Conservation (phyloP, 2,329 filamentous ascomycete genomes). For the Coleophoma eucalyptorum region DNA sequence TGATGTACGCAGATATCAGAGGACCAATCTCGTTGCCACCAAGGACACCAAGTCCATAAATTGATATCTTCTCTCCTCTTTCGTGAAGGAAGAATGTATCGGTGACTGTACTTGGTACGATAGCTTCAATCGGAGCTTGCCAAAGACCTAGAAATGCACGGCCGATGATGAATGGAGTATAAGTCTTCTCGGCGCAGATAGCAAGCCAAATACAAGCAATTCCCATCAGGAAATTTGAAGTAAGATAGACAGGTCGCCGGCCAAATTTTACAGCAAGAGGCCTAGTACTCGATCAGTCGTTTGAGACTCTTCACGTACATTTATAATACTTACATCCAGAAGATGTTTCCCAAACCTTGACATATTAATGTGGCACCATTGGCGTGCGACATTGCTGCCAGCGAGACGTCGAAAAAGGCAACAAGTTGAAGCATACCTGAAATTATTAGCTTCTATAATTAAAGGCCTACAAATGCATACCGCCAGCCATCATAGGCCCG, state of each 20-base stretch:
- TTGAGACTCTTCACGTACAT: not conserved
- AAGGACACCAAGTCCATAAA: conserved; percentile 19
- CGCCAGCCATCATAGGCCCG: conserved; percentile 15
- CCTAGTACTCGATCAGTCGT: conserved; percentile 6
- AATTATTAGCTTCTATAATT: not conserved
- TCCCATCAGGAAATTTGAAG: conserved; percentile 10
- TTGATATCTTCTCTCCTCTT: conserved; percentile 12
- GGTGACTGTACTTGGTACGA: conserved; percentile 44
- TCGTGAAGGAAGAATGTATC: conserved; percentile 15
- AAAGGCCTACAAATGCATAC: not conserved
- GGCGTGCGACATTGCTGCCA: conserved; percentile 6
- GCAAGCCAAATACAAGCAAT: conserved; percentile 11
- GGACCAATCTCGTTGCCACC: conserved; percentile 24
- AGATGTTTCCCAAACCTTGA: conserved; percentile 9
- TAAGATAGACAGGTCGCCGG: conserved; percentile 11
- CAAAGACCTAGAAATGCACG: conserved; percentile 11
- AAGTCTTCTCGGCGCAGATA: conserved; percentile 9
- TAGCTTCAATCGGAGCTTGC: conserved; percentile 45
- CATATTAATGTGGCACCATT: conserved; percentile 9
- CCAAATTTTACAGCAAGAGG: conserved; percentile 13
- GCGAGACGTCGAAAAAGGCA: conserved; percentile 8
- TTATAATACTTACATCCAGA: conserved; percentile 8
- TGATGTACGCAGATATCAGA: conserved; percentile 21
- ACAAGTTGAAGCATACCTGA: conserved; percentile 12
- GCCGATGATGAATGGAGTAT: conserved; percentile 10